Percentiles rank a stretch among this genome's conserved stretches.
Conservation (phyloP, 441 rosid species). For the Hura crepitans region DNA sequence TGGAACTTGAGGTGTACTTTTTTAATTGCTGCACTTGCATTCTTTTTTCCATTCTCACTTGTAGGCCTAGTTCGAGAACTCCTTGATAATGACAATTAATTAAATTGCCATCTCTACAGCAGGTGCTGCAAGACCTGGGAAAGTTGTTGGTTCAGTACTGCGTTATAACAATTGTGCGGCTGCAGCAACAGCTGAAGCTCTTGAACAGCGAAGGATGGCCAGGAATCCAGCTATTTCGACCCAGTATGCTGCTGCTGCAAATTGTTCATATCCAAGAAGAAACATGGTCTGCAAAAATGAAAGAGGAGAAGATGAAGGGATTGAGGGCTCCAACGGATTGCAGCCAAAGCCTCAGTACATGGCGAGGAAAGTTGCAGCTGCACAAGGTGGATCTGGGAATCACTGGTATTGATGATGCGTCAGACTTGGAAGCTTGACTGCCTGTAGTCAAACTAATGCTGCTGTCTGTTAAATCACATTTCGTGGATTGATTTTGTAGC, state of each 20-base stretch:
- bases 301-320: constrained; percentile 61
- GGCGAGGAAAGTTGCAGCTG: constrained; percentile 79
- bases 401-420: constrained; percentile 58
- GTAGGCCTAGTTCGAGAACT: background rate
- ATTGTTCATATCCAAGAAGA: constrained; percentile 59
- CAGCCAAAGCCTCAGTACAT: constrained; percentile 80
- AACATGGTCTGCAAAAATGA: constrained; percentile 59
- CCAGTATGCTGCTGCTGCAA: constrained; percentile 47
- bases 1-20: no score
- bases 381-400: constrained; percentile 65
- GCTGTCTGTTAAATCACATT: background rate
- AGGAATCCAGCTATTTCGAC: constrained; percentile 55
- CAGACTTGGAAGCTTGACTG: constrained; percentile 3
- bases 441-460: background rate
- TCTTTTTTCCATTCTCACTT: background rate
- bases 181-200: constrained; percentile 52
- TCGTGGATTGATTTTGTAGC: constrained; percentile 8
- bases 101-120: constrained; percentile 34
- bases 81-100: constrained; percentile 1
- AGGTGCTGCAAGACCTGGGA: constrained; percentile 79
- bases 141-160: constrained; percentile 73
- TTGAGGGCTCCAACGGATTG: constrained; percentile 57
- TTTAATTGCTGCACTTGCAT: background rate
- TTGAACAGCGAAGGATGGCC: constrained; percentile 71
- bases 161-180: constrained; percentile 77